Base-by-base conservation (phyloP, 1,139 yeast species). In the Debaryomyces subglobosus region DNA sequence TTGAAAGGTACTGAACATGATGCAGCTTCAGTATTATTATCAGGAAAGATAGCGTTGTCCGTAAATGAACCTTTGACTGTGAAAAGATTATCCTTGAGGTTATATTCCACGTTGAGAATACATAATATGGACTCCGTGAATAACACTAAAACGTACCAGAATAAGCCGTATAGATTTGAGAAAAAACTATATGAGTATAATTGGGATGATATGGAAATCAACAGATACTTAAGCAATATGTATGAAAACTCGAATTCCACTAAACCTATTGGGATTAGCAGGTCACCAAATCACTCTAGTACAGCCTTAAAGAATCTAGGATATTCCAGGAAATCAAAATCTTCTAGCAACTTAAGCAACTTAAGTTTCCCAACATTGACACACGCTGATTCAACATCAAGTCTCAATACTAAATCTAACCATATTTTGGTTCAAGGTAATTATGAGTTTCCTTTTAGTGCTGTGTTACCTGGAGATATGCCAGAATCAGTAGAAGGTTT, bases 401-500 rank as follows among this genome's bases (percentile, higher is more conserved):
- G 49, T 39, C 60, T 52, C 30, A 48, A 51, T 30, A 50, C 59
- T 9, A 43, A 35, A 20, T n/a, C 20, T 10, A 43, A 43, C 35
- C 44, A 43, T 37, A 41, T 44, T 18, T 42, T 49, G 29, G 44
- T 38, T 12, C 83, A 78, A 53, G 99, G 99, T 0, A 90, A 89
- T 64, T 91, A 94, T 64, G 96, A 89, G 62, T 81, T 94, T 58
- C 98, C 99, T 0, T 94, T 94, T 63, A 86, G 87, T 53, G 81
- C 95, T 1, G 78, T 91, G 25, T 63, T 94, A 15, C 97, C 97
- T 0, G 98, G 98, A 0, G 78, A 83, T 35, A 77, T 89, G 49
- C 86, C 91, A 0, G 99, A 94, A 67, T 85, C 96, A 27, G 86
- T 94, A 7, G 97, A 92, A 64, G 97, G 97, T 2, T 74, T 91